Conservation (phyloP, 768 basidiomycete genomes). For the Tylopilus cervinicoccineus region DNA sequence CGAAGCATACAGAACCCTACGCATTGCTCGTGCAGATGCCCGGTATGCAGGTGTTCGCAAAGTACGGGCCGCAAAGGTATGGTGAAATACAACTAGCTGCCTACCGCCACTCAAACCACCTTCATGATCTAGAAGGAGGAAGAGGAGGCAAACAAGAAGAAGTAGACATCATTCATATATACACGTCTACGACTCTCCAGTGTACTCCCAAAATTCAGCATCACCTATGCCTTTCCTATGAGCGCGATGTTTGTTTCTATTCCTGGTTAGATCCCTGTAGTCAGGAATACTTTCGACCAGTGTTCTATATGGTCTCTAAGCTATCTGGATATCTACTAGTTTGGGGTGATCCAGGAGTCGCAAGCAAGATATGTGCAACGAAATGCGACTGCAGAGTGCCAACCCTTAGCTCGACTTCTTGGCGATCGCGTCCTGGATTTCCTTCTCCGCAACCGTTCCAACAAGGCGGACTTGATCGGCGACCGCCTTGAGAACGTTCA, state of each 20-base stretch:
- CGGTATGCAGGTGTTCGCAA: slow-evolving; percentile 88
- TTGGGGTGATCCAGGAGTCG: neutral
- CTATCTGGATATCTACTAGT: slow-evolving; percentile 16
- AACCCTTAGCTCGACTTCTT: slow-evolving; percentile 34
- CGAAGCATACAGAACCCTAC: slow-evolving; percentile 86
- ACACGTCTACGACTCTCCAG: slow-evolving; percentile 18
- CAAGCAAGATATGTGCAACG: neutral
- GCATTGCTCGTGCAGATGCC: slow-evolving; percentile 73
- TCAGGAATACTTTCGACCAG: neutral
- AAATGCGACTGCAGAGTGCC: neutral
- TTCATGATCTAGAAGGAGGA: slow-evolving; percentile 64
- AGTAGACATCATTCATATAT: slow-evolving; percentile 45
- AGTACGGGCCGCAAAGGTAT: slow-evolving; percentile 78
- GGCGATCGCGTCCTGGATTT: slow-evolving; percentile 61
- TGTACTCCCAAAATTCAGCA: slow-evolving; percentile 36
- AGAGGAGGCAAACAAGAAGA: slow-evolving; percentile 91
- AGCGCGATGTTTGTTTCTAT: slow-evolving; percentile 3
- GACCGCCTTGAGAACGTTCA: slow-evolving; percentile 77
- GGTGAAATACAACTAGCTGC: slow-evolving; percentile 24
- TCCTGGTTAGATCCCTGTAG: neutral
- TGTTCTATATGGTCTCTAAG: neutral
- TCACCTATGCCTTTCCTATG: slow-evolving; percentile 29
- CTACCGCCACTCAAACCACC: slow-evolving; percentile 14
- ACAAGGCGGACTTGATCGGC: slow-evolving; percentile 86
- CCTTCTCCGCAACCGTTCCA: slow-evolving; percentile 73